These are phyloP conservation scores for Saccharomycopsis sp. DNA, from an alignment of 805 yeast genomes.

Conservation along the genomic window DNA sequence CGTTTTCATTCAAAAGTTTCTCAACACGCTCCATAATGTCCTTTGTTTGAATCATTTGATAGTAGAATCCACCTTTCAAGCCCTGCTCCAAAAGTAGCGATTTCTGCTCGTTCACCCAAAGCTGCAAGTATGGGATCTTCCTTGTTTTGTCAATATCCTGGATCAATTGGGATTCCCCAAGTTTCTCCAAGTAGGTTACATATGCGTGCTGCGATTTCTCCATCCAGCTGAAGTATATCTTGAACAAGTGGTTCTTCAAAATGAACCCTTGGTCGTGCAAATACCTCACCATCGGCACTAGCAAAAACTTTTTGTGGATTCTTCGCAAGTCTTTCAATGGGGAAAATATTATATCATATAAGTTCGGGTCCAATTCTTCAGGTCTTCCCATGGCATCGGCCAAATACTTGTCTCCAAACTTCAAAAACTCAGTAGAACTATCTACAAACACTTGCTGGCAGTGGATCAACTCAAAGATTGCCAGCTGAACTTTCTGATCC, in stretches of 20 bases:
- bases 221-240: slow-evolving; percentile 17
- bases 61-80: slow-evolving; percentile 16
- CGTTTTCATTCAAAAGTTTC: slow-evolving; percentile 9
- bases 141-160: slow-evolving; percentile 17
- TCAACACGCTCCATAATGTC: slow-evolving; percentile 16
- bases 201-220: slow-evolving; percentile 18
- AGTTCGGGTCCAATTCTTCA: slow-evolving; percentile 10
- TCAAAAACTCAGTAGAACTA: slow-evolving; percentile 12
- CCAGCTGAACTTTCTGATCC: slow-evolving; percentile 14
- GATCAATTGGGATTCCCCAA: slow-evolving; percentile 16
- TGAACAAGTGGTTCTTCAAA: slow-evolving; percentile 14
- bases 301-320: slow-evolving; percentile 16
- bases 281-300: slow-evolving; percentile 18
- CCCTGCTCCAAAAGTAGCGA: slow-evolving; percentile 16
- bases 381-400: slow-evolving; percentile 10
- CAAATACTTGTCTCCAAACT: slow-evolving; percentile 14
- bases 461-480: slow-evolving; percentile 18
- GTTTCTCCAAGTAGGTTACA: slow-evolving; percentile 11
- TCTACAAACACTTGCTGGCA: slow-evolving; percentile 19
- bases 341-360: slow-evolving; percentile 15
- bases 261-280: slow-evolving; percentile 18
- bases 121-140: slow-evolving; percentile 10
- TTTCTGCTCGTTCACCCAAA: slow-evolving; percentile 15
- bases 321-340: slow-evolving; percentile 15
- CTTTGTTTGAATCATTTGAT: slow-evolving; percentile 19